Evolutionary conservation across 805 yeast genomes (phyloP).

Genomic region (Nakazawaea peltata): DNA sequence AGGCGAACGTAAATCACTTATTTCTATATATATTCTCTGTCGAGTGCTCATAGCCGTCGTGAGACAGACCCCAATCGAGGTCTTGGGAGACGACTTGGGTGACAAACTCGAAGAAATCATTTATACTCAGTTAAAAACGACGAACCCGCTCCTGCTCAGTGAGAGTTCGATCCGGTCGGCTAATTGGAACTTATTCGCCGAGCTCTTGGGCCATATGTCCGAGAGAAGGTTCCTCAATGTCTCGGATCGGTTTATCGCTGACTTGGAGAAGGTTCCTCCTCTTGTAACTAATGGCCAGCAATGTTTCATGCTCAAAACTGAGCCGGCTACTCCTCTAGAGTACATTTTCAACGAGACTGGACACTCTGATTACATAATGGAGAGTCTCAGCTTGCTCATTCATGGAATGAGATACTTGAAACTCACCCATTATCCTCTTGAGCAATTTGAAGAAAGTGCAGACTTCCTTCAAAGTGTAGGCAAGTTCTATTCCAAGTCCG

Average conservation of each 20-base stretch:
- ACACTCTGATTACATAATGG: conserved; percentile 31
- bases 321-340: conserved; percentile 1
- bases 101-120: conserved; percentile 88
- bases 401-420: conserved; percentile 87
- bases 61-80: conserved; percentile 70
- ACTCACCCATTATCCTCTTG: conserved; percentile 78
- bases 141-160: conserved; percentile 68
- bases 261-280: conserved; percentile 73
- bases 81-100: conserved; percentile 69
- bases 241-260: conserved; percentile 89
- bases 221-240: conserved; percentile 77
- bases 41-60: conserved; percentile 91
- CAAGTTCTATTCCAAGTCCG: conserved; percentile 67
- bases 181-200: conserved; percentile 90
- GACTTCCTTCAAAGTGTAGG: conserved; percentile 82
- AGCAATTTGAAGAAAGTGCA: conserved; percentile 86
- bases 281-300: conserved; percentile 25
- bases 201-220: conserved; percentile 85
- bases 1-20: conserved; percentile 80
- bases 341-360: conserved; percentile 17
- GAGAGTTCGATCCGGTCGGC: conserved; percentile 75
- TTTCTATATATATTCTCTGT: conserved; percentile 82
- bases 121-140: conserved; percentile 78
- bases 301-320: conserved; percentile 1
- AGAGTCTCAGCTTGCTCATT: conserved; percentile 64